Evolutionary conservation across 306 rosid genomes (phyloP).

Genomic region (Spatholobus suberectus): DNA sequence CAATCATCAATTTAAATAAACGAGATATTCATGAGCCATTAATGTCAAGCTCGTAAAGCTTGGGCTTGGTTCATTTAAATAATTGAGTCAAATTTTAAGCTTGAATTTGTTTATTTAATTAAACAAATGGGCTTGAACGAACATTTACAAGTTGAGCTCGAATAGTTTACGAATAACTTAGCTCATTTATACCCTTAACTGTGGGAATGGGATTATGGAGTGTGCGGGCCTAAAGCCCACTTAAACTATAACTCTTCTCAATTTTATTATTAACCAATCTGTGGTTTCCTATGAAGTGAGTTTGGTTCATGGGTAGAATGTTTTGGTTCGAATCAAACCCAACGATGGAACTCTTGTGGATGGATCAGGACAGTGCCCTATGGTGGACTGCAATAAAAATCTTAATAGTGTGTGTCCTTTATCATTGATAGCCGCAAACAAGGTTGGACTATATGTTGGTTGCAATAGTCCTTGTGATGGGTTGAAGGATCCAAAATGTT

Average conservation of each 20-base stretch:
- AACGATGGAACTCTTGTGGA: slow-evolving; percentile 41
- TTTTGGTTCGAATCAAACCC: slow-evolving; percentile 36
- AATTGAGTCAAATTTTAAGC: too few relatives aligned
- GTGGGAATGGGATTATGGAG: neutral
- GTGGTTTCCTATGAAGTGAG: slow-evolving; percentile 51
- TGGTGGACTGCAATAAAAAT: slow-evolving; percentile 33
- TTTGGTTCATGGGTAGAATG: slow-evolving; percentile 50
- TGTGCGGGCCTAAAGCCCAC: slow-evolving; percentile 41
- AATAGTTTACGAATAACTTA: too few relatives aligned
- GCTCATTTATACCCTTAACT: too few relatives aligned
- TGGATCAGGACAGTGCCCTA: slow-evolving; percentile 41
- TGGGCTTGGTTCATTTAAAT: too few relatives aligned
- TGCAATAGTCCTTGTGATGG: slow-evolving; percentile 50
- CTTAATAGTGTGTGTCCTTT: slow-evolving; percentile 38
- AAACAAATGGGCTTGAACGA: too few relatives aligned
- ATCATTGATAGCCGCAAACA: neutral
- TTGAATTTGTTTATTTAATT: too few relatives aligned
- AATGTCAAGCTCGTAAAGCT: too few relatives aligned
- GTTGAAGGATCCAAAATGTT: slow-evolving; percentile 39
- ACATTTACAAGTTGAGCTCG: too few relatives aligned
- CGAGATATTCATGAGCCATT: too few relatives aligned
- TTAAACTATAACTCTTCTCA: slow-evolving; percentile 38
- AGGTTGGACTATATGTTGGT: slow-evolving; percentile 22
- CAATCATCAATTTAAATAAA: too few relatives aligned
- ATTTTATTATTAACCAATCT: slow-evolving; percentile 19